phyloP scores from a whole-genome alignment of 805 yeast genomes.

The Metschnikowia henanensis region DNA sequence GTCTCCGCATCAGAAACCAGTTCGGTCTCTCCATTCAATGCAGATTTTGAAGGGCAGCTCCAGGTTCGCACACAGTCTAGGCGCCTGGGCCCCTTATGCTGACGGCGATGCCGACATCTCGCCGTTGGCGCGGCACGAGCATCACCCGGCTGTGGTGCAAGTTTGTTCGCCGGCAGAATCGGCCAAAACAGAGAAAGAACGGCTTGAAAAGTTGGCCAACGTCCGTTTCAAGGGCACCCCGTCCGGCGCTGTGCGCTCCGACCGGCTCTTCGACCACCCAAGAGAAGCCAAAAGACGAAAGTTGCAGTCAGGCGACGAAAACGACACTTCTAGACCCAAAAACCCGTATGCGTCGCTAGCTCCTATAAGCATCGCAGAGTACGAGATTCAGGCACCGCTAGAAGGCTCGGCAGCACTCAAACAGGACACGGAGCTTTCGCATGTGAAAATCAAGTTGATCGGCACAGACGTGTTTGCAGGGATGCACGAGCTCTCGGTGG shows the following conservation, averaged over 20 bases:
- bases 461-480: constrained; percentile 83
- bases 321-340: constrained; percentile 3
- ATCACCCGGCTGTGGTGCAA: constrained; percentile 39
- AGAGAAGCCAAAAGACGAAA: constrained; percentile 22
- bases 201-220: constrained; percentile 46
- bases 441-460: constrained; percentile 42
- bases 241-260: constrained; percentile 35
- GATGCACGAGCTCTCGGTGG: constrained; percentile 60
- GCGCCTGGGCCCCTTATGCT: constrained; percentile 75
- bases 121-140: constrained; percentile 50
- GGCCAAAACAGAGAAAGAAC: constrained; percentile 15
- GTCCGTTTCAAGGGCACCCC: constrained; percentile 61
- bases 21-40: constrained; percentile 52
- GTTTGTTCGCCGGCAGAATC: constrained; percentile 9
- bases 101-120: constrained; percentile 62
- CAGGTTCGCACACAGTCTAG: constrained; percentile 59
- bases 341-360: constrained; percentile 51
- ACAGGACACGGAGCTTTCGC: constrained; percentile 11
- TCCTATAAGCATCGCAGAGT: constrained; percentile 57
- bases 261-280: constrained; percentile 40
- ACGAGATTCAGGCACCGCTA: constrained; percentile 36
- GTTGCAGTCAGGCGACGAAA: constrained; percentile 4
- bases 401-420: constrained; percentile 6
- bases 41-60: constrained; percentile 62
- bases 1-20: constrained; percentile 36